Conservation (phyloP, 2,329 filamentous ascomycete genomes). For the Shiraia bambusicola region DNA sequence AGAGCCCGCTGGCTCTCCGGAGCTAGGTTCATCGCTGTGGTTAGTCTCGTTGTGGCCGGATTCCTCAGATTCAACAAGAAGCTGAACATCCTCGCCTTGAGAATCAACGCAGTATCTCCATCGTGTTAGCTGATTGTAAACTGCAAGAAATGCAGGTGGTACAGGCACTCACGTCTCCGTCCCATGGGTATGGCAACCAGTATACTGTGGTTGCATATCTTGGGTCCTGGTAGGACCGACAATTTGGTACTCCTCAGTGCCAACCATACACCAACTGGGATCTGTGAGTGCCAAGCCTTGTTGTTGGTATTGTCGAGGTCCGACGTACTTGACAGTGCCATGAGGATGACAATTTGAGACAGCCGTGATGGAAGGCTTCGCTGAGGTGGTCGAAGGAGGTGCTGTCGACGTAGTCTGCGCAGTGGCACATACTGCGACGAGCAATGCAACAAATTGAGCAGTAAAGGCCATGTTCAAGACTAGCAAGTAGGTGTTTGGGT, state of each 20-base stretch:
- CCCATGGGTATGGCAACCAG: constrained; percentile 65
- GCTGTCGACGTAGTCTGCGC: constrained; percentile 20
- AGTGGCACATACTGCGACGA: constrained; percentile 11
- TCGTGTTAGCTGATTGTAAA: constrained; percentile 2
- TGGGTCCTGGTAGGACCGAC: constrained; percentile 57
- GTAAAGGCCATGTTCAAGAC: constrained; percentile 16
- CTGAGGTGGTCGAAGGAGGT: constrained; percentile 7
- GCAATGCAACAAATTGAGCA: constrained; percentile 3
- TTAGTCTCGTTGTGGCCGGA: constrained; percentile 12
- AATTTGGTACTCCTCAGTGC: constrained; percentile 48
- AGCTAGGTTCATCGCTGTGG: constrained; percentile 18
- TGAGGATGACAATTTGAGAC: constrained; percentile 58
- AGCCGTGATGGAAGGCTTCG: constrained; percentile 43
- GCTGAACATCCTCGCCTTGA: constrained; percentile 61
- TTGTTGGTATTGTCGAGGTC: neutral
- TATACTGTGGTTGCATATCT: constrained; percentile 62
- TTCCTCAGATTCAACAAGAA: constrained; percentile 47
- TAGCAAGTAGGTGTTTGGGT: constrained; percentile 2
- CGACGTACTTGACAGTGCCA: constrained; percentile 46
- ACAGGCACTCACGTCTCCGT: constrained; percentile 53
- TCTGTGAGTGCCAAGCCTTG: constrained; percentile 11
- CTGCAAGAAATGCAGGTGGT: neutral
- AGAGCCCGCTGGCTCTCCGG: constrained; percentile 20
- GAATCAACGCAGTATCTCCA: constrained; percentile 63
- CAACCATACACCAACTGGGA: constrained; percentile 49